phyloP scores from a whole-genome alignment of 2,329 filamentous ascomycete species.

The Colletotrichum destructivum region DNA sequence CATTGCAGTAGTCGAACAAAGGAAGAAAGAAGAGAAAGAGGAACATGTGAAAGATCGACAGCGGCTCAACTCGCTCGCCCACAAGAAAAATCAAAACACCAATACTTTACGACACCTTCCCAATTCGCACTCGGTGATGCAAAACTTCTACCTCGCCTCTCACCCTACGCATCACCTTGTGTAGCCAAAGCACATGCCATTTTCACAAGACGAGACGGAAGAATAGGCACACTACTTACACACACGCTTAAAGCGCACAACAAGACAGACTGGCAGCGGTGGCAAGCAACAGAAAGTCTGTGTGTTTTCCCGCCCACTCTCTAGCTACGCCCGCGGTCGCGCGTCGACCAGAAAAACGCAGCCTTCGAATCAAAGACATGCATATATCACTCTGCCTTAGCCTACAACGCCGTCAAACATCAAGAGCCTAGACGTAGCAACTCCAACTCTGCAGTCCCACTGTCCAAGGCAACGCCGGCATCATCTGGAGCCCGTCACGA shows the following conservation, averaged over 20 bases:
- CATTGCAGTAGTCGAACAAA: too few relatives aligned
- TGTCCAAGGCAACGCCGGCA: background rate
- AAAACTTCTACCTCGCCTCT: conserved; percentile 2
- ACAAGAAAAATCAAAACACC: background rate
- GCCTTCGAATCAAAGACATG: conserved; percentile 24
- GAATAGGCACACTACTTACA: background rate
- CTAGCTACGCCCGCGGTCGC: background rate
- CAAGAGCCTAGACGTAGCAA: background rate
- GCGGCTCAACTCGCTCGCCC: conserved; percentile 30
- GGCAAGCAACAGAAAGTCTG: background rate
- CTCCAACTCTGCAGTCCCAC: background rate
- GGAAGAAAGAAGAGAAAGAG: background rate
- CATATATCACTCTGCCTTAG: conserved; percentile 21
- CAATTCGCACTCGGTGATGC: background rate
- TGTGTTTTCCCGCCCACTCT: conserved; percentile 1
- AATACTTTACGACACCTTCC: background rate
- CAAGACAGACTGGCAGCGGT: background rate
- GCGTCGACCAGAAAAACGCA: conserved; percentile 22
- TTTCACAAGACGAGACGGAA: background rate
- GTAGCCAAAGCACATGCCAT: conserved; percentile 16
- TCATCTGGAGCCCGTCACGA: background rate
- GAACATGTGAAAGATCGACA: conserved; percentile 34
- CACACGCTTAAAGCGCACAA: background rate
- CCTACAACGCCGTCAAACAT: background rate
- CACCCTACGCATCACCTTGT: background rate